phyloP scores from a whole-genome alignment of 2,329 filamentous ascomycete genomes.

The Neonectria hederae region DNA sequence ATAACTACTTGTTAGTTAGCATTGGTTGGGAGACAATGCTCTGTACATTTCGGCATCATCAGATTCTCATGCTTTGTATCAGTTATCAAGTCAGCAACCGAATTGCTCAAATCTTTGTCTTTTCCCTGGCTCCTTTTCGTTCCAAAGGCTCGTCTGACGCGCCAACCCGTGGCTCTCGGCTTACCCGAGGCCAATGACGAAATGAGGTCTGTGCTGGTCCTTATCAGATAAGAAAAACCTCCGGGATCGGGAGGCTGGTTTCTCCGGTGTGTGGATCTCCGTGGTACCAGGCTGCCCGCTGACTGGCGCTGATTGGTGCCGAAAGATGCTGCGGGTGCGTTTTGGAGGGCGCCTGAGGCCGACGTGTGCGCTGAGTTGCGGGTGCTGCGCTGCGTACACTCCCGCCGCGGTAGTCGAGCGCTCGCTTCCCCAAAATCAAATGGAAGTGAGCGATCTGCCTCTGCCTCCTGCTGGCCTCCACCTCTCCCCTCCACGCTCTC shows the following conservation, averaged over 20 bases:
- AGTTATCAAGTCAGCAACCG: not conserved
- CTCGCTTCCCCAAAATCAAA: constrained; percentile 40
- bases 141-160: not conserved
- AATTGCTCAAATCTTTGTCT: not conserved
- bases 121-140: not conserved
- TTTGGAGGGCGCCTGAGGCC: constrained; percentile 30
- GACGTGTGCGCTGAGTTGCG: constrained; percentile 15
- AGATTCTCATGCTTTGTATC: not conserved
- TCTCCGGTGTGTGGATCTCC: constrained; percentile 33
- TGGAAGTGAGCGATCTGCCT: constrained; percentile 33
- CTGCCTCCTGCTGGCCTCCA: constrained; percentile 37
- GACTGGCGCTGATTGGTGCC: constrained; percentile 16
- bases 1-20: not conserved
- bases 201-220: constrained; percentile 27
- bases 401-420: constrained; percentile 34
- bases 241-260: constrained; percentile 37
- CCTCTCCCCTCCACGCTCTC: constrained; percentile 31
- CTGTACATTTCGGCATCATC: not conserved
- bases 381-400: constrained; percentile 24
- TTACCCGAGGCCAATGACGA: constrained; percentile 33
- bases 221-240: constrained; percentile 39
- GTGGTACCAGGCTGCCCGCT: not conserved
- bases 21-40: not conserved
- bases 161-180: not conserved
- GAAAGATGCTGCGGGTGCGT: constrained; percentile 7